These are phyloP conservation scores for Bryopsis sp. DNA, from an alignment of 139 green algal genomes.

Conservation along the genomic window DNA sequence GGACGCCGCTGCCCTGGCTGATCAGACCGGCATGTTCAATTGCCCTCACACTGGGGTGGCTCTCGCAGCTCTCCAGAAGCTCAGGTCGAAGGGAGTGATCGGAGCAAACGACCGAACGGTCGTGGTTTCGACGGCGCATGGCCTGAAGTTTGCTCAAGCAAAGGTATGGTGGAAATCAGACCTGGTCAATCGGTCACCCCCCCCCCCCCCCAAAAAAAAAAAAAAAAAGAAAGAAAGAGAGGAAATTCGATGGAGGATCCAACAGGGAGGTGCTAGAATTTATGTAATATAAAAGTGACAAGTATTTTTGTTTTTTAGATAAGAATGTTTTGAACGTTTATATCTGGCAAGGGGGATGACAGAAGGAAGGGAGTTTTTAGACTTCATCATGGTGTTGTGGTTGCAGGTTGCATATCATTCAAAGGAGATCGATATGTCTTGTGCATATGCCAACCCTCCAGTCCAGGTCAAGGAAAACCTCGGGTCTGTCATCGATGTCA, in stretches of 20 bases:
- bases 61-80: constrained; percentile 90
- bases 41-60: constrained; percentile 91
- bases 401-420: constrained; percentile 94
- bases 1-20: constrained; percentile 90
- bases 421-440: constrained; percentile 62
- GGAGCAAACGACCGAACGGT: constrained; percentile 81
- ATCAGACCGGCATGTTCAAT: constrained; percentile 95
- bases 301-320: no score
- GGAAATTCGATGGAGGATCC: no score
- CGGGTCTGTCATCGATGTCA: constrained; percentile 88
- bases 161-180: no score
- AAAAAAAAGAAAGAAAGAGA: no score
- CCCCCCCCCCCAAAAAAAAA: no score
- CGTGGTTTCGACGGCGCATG: constrained; percentile 93
- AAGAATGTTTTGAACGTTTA: no score
- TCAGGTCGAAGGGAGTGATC: constrained; percentile 73
- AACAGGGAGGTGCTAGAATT: no score
- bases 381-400: no score
- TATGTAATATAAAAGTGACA: no score
- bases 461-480: constrained; percentile 84
- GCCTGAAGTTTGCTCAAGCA: constrained; percentile 95
- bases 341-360: no score
- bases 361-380: no score
- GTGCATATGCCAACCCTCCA: constrained; percentile 87
- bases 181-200: no score